Percentiles rank a stretch among this genome's conserved stretches.
phyloP scores from a whole-genome alignment of 768 basidiomycete species.

The Russula griseocarnosa region DNA sequence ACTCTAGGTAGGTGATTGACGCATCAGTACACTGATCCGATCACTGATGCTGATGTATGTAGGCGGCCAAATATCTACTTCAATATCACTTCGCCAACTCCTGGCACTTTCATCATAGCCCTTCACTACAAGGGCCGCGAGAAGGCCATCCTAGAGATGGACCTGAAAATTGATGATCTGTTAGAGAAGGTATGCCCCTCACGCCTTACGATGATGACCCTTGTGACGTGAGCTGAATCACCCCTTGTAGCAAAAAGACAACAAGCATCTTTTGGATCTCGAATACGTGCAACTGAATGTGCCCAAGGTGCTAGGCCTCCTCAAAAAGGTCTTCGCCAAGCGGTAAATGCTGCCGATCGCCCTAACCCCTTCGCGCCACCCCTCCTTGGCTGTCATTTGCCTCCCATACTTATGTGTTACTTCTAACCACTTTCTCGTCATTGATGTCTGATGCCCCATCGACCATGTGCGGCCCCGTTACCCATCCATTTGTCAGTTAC shows the following conservation, averaged over 20 bases:
- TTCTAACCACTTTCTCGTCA: conserved; percentile 16
- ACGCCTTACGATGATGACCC: neutral
- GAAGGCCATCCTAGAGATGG: conserved; percentile 99
- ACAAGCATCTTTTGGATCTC: conserved; percentile 91
- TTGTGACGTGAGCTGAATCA: neutral
- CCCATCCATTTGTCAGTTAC: conserved; percentile 26
- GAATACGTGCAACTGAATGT: conserved; percentile 98
- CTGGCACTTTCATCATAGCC: conserved; percentile 98
- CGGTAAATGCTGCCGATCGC: conserved; percentile 47
- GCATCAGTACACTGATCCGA: conserved; percentile 18
- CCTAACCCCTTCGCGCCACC: conserved; percentile 12
- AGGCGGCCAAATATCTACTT: conserved; percentile 98
- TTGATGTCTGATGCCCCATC: conserved; percentile 18
- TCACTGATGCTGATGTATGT: conserved; percentile 20
- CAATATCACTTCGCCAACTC: conserved; percentile 96
- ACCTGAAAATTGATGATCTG: conserved; percentile 96
- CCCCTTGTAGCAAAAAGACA: conserved; percentile 87
- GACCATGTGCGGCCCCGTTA: conserved; percentile 18
- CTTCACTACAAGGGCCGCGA: conserved; percentile 98
- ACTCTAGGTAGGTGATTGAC: conserved; percentile 69
- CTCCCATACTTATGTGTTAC: conserved; percentile 15
- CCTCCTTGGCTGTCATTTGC: neutral
- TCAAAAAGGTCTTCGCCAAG: conserved; percentile 93
- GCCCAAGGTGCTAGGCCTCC: conserved; percentile 84
- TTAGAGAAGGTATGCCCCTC: conserved; percentile 77